Base-by-base conservation (phyloP, 164 flowering plant genomes). In the Vitis cinerea region DNA sequence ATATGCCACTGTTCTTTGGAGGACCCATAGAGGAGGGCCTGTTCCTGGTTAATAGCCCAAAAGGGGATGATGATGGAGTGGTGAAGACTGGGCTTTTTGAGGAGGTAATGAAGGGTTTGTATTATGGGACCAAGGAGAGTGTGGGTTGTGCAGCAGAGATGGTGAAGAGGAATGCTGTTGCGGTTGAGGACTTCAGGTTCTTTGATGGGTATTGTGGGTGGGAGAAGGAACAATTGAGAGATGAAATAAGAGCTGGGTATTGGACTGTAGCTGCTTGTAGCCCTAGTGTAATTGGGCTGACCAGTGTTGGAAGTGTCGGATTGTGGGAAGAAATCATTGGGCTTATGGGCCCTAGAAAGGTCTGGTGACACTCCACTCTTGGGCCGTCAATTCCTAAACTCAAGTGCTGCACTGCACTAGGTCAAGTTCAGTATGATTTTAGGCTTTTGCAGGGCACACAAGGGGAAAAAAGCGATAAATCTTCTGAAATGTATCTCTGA, bases 141-240 rank as follows among this genome's bases (percentile, higher is more conserved):
- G 87, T 87, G 73, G 96, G 94, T 0, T 90, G 92, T 76, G 96
- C 88, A 0, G 88, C 91, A 3, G 98, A 93, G 72, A 88, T 92
- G 96, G 97, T 92, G 73, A 93, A 88, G 83, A 86, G 97, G 71
- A 74, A 82, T 56, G 82, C 80, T 44, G 85, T 90, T 50, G 83
- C 79, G 9, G 61, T 76, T 3, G 90, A 65, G 51, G 91, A 93
- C 30, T 87, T 93, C 30, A 89, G 91, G 81, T 91, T 93, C 77
- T 96, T 88, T 74, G 95, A 93, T 86, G 99, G 99, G 66, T 93
- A 84, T 70, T 91, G 97, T 81, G 94, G 90, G 59, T 95, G 98
- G 97, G 97, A 86, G 51, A 88, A 71, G 50, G 87, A 84, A 55
- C 96, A 91, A 68, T 59, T 93, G 76, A 88, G 67, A 59, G 97